Evolutionary conservation across 139 green algal genomes (phyloP), one percentile per base, ranked within the genome.

Genomic region (Coccomyxa sp.): DNA sequence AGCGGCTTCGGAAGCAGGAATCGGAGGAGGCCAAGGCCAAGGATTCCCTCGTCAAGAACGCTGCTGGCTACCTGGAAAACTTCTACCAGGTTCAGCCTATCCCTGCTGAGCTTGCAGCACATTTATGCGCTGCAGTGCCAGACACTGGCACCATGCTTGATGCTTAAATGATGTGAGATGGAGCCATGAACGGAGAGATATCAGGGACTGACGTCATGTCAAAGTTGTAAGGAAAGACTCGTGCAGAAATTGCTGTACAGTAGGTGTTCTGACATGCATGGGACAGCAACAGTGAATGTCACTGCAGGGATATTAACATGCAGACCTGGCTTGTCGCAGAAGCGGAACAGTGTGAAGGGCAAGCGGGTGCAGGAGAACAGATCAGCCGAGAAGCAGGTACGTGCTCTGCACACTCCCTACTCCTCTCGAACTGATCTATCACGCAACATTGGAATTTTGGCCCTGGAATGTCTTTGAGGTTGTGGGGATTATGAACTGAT

Each of bases 1-100:
- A 82, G 83, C 83, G 88, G 14, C 80, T 88, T 57, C 38, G 45
- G 45, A 80, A 85, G 14, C 87, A 90, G 81, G 82, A 85, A 66
- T 31, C 80, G 30, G 17, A 82, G 28, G 83, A 87, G 67, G 17
- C 67, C 15, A n/a, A 58, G 13, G 32, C 79, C 87, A 90, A 87
- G 76, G 30, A 84, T 30, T 79, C 88, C 57, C 82, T 84, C 11
- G 86, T 89, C 27, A 27, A 88, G 51, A 88, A 89, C 63, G 60
- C 79, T 30, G 77, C 63, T 17, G 67, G 57, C 75, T 90, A 87
- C 77, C 81, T 92, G 38, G 82, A 87, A 67, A 59, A 76, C 38
- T 90, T 90, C 66, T 89, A 90, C 51, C 67, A 87, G 83, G 83
- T 59, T 1, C 25, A 75, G 18, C 1, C 21, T 13, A 11, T 18